Conservation (phyloP, 2,329 filamentous ascomycete species). For the Penicillium occitanis region DNA sequence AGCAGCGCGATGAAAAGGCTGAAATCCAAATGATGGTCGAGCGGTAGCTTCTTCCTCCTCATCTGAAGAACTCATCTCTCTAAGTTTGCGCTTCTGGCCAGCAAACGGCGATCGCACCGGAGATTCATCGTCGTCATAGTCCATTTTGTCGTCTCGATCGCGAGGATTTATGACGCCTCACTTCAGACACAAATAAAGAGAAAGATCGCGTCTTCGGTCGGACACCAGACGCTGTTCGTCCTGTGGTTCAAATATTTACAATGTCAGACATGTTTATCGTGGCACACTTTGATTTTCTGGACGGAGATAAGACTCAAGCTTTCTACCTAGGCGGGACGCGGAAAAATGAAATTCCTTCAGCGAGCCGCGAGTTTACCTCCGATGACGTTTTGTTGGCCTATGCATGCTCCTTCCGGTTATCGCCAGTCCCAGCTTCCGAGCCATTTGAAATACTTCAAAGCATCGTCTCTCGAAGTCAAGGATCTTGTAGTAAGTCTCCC, state of each 20-base stretch:
- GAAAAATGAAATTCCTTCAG: conserved; percentile 14
- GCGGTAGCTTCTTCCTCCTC: conserved; percentile 34
- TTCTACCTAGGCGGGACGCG: neutral
- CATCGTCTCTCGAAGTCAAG: neutral
- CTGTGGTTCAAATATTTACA: neutral
- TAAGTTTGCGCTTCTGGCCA: conserved; percentile 44
- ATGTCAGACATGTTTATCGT: conserved; percentile 1
- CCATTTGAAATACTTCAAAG: neutral
- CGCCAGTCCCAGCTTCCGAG: neutral
- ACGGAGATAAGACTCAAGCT: neutral
- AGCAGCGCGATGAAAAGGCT: conserved; percentile 37
- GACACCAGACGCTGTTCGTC: neutral
- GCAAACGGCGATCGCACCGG: conserved; percentile 33
- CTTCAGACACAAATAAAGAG: neutral
- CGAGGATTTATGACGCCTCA: neutral
- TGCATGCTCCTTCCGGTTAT: conserved; percentile 7
- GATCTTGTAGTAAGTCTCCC: neutral
- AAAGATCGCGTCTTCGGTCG: neutral
- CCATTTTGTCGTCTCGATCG: conserved; percentile 6
- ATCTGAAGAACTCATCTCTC: conserved; percentile 43
- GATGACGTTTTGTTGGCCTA: conserved; percentile 23
- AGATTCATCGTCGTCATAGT: conserved; percentile 33
- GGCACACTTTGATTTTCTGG: conserved; percentile 2
- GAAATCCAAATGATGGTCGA: conserved; percentile 40
- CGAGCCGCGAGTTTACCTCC: neutral